Evolutionary conservation across 139 green algal genomes (phyloP).

Genomic region (Volvox africanus): DNA sequence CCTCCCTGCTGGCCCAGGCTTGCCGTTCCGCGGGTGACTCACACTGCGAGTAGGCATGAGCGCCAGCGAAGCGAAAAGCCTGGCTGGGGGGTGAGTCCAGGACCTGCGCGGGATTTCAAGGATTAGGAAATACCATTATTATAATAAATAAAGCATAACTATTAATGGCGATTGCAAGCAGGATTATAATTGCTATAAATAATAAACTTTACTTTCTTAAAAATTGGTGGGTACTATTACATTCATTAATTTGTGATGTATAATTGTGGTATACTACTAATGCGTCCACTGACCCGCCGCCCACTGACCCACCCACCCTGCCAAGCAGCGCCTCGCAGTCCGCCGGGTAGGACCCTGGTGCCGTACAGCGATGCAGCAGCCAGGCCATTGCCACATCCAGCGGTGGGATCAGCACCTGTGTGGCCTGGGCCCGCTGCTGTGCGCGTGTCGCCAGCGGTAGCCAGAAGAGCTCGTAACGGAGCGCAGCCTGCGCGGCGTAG

Average conservation of each 20-base stretch:
- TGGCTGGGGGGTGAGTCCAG: conserved; percentile 1
- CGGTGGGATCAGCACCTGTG: conserved; percentile 12
- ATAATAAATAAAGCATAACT: too few species aligned
- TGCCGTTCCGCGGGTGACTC: conserved; percentile 7
- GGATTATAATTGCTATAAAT: too few species aligned
- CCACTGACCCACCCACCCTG: neutral
- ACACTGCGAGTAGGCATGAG: conserved; percentile 9
- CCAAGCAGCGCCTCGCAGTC: conserved; percentile 7
- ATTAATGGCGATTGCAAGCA: too few species aligned
- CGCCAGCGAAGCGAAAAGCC: conserved; percentile 40
- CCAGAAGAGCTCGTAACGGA: conserved; percentile 39
- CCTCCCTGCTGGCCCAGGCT: conserved; percentile 38
- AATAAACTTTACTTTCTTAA: too few species aligned
- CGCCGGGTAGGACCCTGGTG: neutral
- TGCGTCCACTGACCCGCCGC: neutral
- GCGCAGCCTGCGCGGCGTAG: conserved; percentile 13
- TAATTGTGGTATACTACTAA: too few species aligned
- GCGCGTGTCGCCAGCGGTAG: conserved; percentile 26
- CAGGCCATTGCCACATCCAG: conserved; percentile 34
- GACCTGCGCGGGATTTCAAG: neutral
- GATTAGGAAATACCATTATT: too few species aligned
- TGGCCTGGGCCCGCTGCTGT: neutral
- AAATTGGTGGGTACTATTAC: too few species aligned
- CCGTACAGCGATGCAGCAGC: conserved; percentile 27
- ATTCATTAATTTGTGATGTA: too few species aligned